Percentiles rank a stretch among this genome's conserved stretches.
These are phyloP conservation scores for Trichoderma parareesei DNA, from an alignment of 495 filamentous ascomycete species.

Conservation along the genomic window DNA sequence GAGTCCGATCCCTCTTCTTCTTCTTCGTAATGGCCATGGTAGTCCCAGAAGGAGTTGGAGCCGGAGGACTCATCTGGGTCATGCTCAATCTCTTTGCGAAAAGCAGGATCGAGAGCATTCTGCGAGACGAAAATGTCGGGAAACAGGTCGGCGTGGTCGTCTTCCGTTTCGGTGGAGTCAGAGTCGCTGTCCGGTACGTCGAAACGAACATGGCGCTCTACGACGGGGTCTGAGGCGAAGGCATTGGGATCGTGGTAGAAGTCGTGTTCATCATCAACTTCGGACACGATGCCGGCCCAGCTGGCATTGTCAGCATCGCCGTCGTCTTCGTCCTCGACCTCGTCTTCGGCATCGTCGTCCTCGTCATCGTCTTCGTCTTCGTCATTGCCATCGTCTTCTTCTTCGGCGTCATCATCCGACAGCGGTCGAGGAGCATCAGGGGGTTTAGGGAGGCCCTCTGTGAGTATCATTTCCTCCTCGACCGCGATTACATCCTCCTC, in stretches of 20 bases:
- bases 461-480: slow-evolving; percentile 65
- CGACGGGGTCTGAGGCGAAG: slow-evolving; percentile 18
- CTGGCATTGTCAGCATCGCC: slow-evolving; percentile 37
- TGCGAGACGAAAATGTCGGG: slow-evolving; percentile 67
- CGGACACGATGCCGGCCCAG: slow-evolving; percentile 51
- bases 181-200: slow-evolving; percentile 38
- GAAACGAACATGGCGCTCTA: slow-evolving; percentile 42
- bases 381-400: slow-evolving; percentile 23
- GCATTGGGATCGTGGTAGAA: slow-evolving; percentile 30
- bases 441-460: slow-evolving; percentile 21
- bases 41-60: slow-evolving; percentile 39
- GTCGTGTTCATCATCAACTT: slow-evolving; percentile 41
- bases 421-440: slow-evolving; percentile 36
- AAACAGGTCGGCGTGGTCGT: slow-evolving; percentile 46
- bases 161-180: slow-evolving; percentile 40
- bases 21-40: slow-evolving; percentile 24
- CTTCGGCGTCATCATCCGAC: slow-evolving; percentile 15
- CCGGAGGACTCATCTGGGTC: slow-evolving; percentile 44
- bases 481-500: slow-evolving; percentile 62
- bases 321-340: slow-evolving; percentile 29
- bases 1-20: slow-evolving; percentile 16
- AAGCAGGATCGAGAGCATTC: slow-evolving; percentile 56
- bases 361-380: slow-evolving; percentile 28
- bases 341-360: slow-evolving; percentile 31
- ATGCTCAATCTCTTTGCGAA: slow-evolving; percentile 62